These are phyloP conservation scores for Calonectria honghensis DNA, from an alignment of 2,329 filamentous ascomycete genomes.

Conservation along the genomic window DNA sequence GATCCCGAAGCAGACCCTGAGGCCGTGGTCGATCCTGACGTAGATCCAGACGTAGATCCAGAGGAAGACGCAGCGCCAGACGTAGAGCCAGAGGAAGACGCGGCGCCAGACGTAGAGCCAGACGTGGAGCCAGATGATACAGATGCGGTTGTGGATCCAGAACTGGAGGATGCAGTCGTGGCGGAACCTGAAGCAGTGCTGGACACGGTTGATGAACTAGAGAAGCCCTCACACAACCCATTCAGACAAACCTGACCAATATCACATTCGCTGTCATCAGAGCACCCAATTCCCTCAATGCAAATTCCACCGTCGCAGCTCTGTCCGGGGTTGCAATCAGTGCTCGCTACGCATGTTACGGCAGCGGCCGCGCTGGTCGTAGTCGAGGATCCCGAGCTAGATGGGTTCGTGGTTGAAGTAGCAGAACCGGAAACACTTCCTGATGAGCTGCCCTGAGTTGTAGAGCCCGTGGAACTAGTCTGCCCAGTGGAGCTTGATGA, in stretches of 20 bases:
- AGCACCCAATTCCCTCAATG: neutral
- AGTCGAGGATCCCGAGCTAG: neutral
- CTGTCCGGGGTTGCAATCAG: neutral
- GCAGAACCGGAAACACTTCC: neutral
- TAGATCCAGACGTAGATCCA: neutral
- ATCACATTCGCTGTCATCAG: neutral
- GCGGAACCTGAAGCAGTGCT: neutral
- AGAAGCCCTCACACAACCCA: neutral
- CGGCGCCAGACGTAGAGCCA: no score
- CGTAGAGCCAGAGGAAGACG: neutral
- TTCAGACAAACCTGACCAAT: neutral
- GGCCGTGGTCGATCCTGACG: neutral
- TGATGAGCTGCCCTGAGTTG: neutral
- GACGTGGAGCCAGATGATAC: no score
- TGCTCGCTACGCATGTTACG: neutral
- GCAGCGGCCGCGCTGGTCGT: neutral
- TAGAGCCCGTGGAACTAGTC: no score
- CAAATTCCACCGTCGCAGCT: slow-evolving; percentile 1
- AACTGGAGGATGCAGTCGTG: no score
- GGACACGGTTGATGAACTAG: neutral
- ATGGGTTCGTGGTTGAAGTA: neutral
- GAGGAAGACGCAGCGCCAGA: neutral
- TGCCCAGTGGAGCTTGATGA: neutral
- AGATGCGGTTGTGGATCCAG: neutral
- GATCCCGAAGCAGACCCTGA: neutral